phyloP scores from a whole-genome alignment of 768 basidiomycete species.

The Cyclocybe cylindracea region DNA sequence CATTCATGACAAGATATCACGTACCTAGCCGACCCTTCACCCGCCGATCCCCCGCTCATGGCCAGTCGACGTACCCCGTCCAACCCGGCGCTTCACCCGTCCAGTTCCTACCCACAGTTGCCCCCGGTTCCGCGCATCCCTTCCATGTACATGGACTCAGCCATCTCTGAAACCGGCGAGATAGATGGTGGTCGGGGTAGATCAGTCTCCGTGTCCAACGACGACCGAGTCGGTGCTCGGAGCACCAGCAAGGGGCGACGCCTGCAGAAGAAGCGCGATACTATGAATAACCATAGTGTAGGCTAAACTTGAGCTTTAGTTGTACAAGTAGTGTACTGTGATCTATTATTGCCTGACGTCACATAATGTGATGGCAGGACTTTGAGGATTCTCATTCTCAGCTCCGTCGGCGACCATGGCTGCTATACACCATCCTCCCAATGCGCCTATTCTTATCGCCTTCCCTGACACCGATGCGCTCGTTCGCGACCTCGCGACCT shows the following conservation, averaged over 20 bases:
- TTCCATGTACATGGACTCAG: slow-evolving; percentile 9
- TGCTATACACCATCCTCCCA: slow-evolving; percentile 54
- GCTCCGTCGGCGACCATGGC: slow-evolving; percentile 27
- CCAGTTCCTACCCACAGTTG: slow-evolving; percentile 5
- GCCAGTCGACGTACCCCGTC: background rate
- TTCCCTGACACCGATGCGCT: slow-evolving; percentile 63
- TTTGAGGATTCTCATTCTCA: slow-evolving; percentile 3
- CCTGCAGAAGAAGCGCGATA: background rate
- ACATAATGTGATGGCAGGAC: slow-evolving; percentile 7
- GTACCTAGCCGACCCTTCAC: too few species aligned
- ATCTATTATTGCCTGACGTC: slow-evolving; percentile 7
- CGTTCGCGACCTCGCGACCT: slow-evolving; percentile 68
- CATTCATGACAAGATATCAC: too few species aligned
- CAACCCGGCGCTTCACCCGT: background rate
- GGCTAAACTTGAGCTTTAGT: too few species aligned
- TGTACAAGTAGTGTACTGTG: background rate
- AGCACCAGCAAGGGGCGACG: background rate
- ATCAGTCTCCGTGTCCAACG: too few species aligned
- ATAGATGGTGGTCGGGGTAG: background rate
- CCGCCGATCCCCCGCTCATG: too few species aligned
- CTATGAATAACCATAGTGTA: too few species aligned
- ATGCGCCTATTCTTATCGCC: slow-evolving; percentile 68
- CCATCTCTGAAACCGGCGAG: background rate
- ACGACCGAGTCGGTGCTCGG: too few species aligned
- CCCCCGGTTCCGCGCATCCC: slow-evolving; percentile 17